Conservation (phyloP, 2,329 filamentous ascomycete species). For the Diaporthe vexans region DNA sequence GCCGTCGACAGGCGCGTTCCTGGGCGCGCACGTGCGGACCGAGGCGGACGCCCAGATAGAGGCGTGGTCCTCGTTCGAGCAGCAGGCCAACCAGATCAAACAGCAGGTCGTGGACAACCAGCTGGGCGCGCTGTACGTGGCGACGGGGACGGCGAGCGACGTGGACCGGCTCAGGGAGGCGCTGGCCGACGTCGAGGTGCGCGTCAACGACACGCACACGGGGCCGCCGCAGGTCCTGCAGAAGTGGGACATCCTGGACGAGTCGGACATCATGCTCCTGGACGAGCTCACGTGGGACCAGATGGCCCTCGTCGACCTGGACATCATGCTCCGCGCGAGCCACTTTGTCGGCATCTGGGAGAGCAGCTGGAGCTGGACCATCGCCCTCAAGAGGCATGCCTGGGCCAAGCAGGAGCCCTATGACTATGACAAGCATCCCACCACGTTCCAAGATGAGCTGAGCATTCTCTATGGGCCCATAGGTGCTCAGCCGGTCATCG, state of each 20-base stretch:
- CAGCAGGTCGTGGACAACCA: conserved; percentile 33
- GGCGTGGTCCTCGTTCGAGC: conserved; percentile 36
- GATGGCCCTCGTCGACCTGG: conserved; percentile 41
- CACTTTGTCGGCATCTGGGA: conserved; percentile 42
- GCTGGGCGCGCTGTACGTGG: conserved; percentile 40
- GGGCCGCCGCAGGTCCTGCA: conserved; percentile 33
- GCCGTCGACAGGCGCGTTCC: conserved; percentile 30
- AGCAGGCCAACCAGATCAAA: conserved; percentile 15
- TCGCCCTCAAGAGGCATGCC: conserved; percentile 38
- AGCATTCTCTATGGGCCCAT: conserved; percentile 32
- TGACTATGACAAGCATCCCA: conserved; percentile 20
- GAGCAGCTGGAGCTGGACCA: conserved; percentile 42
- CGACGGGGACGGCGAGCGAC: conserved; percentile 40
- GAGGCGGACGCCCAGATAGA: conserved; percentile 38
- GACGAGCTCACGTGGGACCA: conserved; percentile 41
- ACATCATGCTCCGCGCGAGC: conserved; percentile 40
- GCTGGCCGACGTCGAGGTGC: conserved; percentile 26
- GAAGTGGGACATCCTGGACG: conserved; percentile 41
- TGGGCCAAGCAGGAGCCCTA: conserved; percentile 32
- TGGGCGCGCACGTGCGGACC: conserved; percentile 40
- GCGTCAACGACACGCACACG: conserved; percentile 24
- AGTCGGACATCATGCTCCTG: conserved; percentile 37
- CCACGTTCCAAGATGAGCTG: conserved; percentile 38
- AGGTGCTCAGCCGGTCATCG: conserved; percentile 35
- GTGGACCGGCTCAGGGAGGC: conserved; percentile 22